Base-by-base conservation (phyloP, 208 protist species). In the Vickermania spadyakhi region DNA sequence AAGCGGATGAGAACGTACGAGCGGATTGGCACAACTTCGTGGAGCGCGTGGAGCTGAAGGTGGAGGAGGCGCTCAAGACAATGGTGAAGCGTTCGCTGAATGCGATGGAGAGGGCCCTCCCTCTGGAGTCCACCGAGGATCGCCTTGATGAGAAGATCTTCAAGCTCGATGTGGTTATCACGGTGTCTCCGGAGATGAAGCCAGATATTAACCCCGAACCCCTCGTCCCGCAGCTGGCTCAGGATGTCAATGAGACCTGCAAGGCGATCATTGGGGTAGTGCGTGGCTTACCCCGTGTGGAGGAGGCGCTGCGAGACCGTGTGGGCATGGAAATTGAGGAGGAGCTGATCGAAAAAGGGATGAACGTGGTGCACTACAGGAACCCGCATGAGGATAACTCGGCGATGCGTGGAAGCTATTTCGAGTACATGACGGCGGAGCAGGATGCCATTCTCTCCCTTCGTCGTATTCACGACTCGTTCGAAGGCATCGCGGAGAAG, bases 81-180 rank as follows among this genome's bases (percentile, higher is more conserved):
- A 97, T 97, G 74, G 95, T 98, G 50, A 97, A 97, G 72, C 77
- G 83, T n/a, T 97, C 94, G 2, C 66, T 99, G 54, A 75, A 88
- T 21, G 82, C 92, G 26, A 69, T 99, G 26, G 87, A 94, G 54
- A 74, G 79, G 1, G 75, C 90, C 3, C 86, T 98, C 49, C 93
- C 92, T 31, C 79, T 85, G 41, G 94, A 98, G 66, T 83, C 87
- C 31, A 93, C 83, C 28, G 81, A 93, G 60, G 86, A 93, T 65
- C 83, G 79, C 18, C 69, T 87, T 28, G 84, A 93, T 42, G 84
- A 93, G 70, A 86, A 91, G 63, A 76, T 98, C 22, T 99, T 98
- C 81, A 72, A 78, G 11, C 75, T 99, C 31, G 89, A 91, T 66
- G 96, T 98, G n/a, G 87, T 96, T 30, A 93, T 99, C 60, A 90